These are phyloP conservation scores for Darksidea phi DNA, from an alignment of 495 filamentous ascomycete genomes.

Conservation along the genomic window DNA sequence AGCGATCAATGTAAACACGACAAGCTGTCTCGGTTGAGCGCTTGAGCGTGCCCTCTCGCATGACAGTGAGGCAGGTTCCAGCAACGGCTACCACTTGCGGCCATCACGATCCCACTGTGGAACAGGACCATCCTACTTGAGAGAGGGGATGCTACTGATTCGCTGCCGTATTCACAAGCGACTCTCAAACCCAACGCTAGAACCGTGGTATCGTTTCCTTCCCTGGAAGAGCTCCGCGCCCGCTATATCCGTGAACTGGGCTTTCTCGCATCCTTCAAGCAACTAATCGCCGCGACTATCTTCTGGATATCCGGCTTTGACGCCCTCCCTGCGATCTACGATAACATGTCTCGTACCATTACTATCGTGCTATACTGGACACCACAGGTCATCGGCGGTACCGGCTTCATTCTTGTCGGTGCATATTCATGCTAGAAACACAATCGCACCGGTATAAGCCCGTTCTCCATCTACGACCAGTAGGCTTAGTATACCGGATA, in stretches of 20 bases:
- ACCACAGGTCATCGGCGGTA: slow-evolving; percentile 66
- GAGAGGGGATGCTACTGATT: slow-evolving; percentile 27
- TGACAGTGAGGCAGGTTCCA: slow-evolving; percentile 3
- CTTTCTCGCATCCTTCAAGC: slow-evolving; percentile 62
- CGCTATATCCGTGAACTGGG: slow-evolving; percentile 69
- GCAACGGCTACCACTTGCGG: neutral
- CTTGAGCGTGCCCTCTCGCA: slow-evolving; percentile 45
- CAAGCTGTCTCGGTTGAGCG: slow-evolving; percentile 73
- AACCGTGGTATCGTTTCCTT: slow-evolving; percentile 62
- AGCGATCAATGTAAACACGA: slow-evolving; percentile 64
- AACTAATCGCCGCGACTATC: slow-evolving; percentile 63
- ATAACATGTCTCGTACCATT: slow-evolving; percentile 48
- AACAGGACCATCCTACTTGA: slow-evolving; percentile 52
- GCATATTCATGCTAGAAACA: slow-evolving; percentile 69
- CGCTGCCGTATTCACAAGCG: neutral
- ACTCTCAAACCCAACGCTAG: neutral
- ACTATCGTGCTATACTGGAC: slow-evolving; percentile 64
- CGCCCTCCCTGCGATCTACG: slow-evolving; percentile 58
- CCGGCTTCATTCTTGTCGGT: slow-evolving; percentile 60
- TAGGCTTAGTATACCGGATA: too few relatives aligned
- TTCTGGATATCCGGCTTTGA: slow-evolving; percentile 71
- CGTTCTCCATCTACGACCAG: too few relatives aligned
- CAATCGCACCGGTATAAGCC: slow-evolving; percentile 66
- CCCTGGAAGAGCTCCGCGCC: slow-evolving; percentile 53
- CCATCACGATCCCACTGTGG: slow-evolving; percentile 31